Base-by-base conservation (phyloP, 2,329 filamentous ascomycete genomes). In the Hypoxylon sp. region DNA sequence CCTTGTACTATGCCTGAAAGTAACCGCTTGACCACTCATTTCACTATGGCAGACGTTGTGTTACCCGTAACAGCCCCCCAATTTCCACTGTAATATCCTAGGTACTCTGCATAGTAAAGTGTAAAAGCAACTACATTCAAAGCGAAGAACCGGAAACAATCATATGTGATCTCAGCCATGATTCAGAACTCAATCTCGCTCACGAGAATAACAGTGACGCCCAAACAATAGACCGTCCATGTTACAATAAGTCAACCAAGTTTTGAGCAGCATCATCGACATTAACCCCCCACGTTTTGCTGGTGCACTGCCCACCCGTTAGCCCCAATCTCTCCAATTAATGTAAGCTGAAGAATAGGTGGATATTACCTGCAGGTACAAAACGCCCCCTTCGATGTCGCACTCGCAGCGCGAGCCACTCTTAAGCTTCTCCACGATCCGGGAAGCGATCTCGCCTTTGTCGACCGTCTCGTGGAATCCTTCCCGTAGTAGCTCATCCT, bases 401-500 rank as follows among this genome's bases (percentile, higher is more conserved):
- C 76, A 73, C 79, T 88, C 85, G 68, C 82, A 80, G 65, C 86
- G 86, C 11, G 74, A 77, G 5, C 70, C 75, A 60, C 81, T 79
- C 70, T 76, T 71, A 44, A 84, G 78, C 71, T 81, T 78, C 53
- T 85, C 84, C 2, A 86, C 84, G 39, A 87, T 72, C 29, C 84
- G 80, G 70, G 87, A 81, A 19, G 74, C 78, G 17, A 86, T 74
- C 71, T 82, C 79, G 42, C 77, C 79, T 70, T 78, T 82, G 9
- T 80, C 78, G n/a, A 86, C 74, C 2, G 76, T 81, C 68, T 87
- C 84, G 17, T 82, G 74, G 70, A 87, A 80, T 3, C 81, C 84
- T 73, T 86, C 85, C 61, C 79, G 80, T 29, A 86, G 75, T 75
- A 86, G 78, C 0, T 86, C 84, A 65, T 87, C 84, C 57, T 80